Conservation (phyloP, 1,284 basidiomycete genomes). For the Rhizoctonia solani region DNA sequence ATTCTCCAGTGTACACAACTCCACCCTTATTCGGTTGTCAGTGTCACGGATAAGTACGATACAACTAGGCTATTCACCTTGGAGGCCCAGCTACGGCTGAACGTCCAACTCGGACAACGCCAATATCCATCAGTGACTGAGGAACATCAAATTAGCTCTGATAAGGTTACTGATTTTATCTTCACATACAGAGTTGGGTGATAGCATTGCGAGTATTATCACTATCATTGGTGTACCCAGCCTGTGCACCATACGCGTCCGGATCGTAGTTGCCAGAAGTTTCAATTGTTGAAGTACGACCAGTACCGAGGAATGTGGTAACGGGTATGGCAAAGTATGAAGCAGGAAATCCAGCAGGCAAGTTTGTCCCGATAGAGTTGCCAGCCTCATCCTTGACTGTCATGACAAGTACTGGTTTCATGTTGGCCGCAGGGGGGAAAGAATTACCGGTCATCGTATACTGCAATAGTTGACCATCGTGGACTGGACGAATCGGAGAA, state of each 20-base stretch:
- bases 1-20: conserved; percentile 69
- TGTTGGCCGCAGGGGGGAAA: conserved; percentile 54
- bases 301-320: conserved; percentile 53
- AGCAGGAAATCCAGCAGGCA: conserved; percentile 49
- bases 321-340: conserved; percentile 51
- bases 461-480: conserved; percentile 62
- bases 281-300: conserved; percentile 55
- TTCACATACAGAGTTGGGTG: conserved; percentile 56
- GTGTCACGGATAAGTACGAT: background rate
- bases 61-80: conserved; percentile 11
- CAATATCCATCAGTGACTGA: conserved; percentile 38
- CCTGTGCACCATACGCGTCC: conserved; percentile 40
- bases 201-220: conserved; percentile 55
- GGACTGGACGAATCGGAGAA: conserved; percentile 45
- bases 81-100: conserved; percentile 65
- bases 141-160: background rate
- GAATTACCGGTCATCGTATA: conserved; percentile 61
- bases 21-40: conserved; percentile 53
- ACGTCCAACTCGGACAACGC: conserved; percentile 67
- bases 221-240: conserved; percentile 23
- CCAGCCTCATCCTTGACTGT: conserved; percentile 73
- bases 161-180: background rate
- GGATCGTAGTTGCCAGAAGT: conserved; percentile 57
- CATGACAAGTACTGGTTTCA: conserved; percentile 69
- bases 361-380: conserved; percentile 53